phyloP scores from a whole-genome alignment of 2,329 filamentous ascomycete species.

The Hymenotorrendiella dingleyae region DNA sequence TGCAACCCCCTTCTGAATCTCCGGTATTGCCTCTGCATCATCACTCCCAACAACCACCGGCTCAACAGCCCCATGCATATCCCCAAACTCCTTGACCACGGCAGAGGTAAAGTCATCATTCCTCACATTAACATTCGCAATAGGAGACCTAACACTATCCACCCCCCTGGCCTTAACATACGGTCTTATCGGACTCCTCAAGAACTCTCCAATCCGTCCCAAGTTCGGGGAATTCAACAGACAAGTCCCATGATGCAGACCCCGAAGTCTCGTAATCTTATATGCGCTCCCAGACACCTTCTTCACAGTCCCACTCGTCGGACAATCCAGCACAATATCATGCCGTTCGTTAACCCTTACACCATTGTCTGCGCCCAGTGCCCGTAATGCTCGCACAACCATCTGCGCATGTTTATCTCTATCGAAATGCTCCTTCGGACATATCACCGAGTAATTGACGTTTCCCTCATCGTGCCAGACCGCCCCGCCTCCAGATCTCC shows the following conservation, averaged over 20 bases:
- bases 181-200: constrained; percentile 71
- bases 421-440: constrained; percentile 69
- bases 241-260: constrained; percentile 90
- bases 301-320: constrained; percentile 37
- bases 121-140: constrained; percentile 67
- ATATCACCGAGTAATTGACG: constrained; percentile 91
- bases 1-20: constrained; percentile 3
- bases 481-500: constrained; percentile 82
- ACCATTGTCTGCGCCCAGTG: constrained; percentile 49
- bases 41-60: constrained; percentile 7
- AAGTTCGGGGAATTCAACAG: constrained; percentile 75
- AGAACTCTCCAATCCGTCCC: constrained; percentile 57
- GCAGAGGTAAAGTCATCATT: constrained; percentile 43
- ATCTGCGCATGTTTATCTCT: constrained; percentile 86
- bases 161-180: constrained; percentile 80
- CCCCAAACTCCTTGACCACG: constrained; percentile 59
- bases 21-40: constrained; percentile 4
- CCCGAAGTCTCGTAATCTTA: constrained; percentile 75
- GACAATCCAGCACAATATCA: constrained; percentile 73
- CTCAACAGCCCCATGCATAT: constrained; percentile 52
- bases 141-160: constrained; percentile 80
- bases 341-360: constrained; percentile 82
- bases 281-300: constrained; percentile 95
- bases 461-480: constrained; percentile 94
- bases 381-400: constrained; percentile 75